These are phyloP conservation scores for Yamadazyma jaroonii DNA, from an alignment of 1,139 yeast genomes.

Conservation along the genomic window DNA sequence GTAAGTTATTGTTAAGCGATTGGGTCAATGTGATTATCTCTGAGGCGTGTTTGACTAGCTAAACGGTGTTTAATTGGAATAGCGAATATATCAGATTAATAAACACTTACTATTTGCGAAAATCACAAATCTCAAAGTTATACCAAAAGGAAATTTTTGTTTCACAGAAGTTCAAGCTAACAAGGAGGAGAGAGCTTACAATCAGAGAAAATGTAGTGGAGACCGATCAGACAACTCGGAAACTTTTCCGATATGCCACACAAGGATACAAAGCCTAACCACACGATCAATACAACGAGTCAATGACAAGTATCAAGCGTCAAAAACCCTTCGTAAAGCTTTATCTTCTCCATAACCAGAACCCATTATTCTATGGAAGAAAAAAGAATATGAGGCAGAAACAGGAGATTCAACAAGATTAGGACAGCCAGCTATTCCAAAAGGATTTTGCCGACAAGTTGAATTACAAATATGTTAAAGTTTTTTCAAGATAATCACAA, in stretches of 20 bases:
- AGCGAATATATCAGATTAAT: too few species aligned
- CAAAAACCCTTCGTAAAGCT: constrained; percentile 41
- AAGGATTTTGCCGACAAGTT: background rate
- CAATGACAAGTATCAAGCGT: constrained; percentile 40
- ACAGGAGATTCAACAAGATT: constrained; percentile 47
- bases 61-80: too few species aligned
- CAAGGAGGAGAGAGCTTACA: background rate
- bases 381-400: constrained; percentile 66
- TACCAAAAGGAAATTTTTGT: too few species aligned
- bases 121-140: too few species aligned
- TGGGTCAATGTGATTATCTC: too few species aligned
- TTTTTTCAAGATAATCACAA: background rate
- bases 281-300: constrained; percentile 41
- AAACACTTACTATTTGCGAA: too few species aligned
- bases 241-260: constrained; percentile 13
- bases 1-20: too few species aligned
- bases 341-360: constrained; percentile 67
- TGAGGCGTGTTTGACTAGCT: too few species aligned
- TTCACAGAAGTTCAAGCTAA: too few species aligned
- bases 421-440: too few species aligned
- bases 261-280: constrained; percentile 27
- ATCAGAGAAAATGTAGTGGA: constrained; percentile 21
- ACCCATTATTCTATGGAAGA: constrained; percentile 55
- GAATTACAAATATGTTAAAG: constrained; percentile 1
- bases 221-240: constrained; percentile 18